phyloP scores from a whole-genome alignment of 2,329 filamentous ascomycete genomes.

The Diplodia scrobiculata region DNA sequence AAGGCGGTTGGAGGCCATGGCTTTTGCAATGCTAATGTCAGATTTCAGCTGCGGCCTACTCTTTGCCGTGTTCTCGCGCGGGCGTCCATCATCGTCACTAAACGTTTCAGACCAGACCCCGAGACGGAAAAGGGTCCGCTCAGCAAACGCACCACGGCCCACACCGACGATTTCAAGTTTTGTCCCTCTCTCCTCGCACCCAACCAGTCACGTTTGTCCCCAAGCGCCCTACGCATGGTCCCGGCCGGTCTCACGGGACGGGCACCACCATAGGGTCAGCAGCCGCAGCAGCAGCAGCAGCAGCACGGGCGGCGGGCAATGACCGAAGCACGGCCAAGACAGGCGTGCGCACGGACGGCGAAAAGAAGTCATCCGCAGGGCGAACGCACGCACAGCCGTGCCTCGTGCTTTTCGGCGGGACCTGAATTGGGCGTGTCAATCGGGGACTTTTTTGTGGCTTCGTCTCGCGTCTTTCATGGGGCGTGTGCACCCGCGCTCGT shows the following conservation, averaged over 20 bases:
- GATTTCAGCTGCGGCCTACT: background rate
- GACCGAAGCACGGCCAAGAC: background rate
- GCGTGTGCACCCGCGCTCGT: background rate
- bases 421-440: slow-evolving; percentile 6
- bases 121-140: background rate
- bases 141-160: background rate
- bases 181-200: background rate
- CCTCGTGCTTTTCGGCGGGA: slow-evolving; percentile 13
- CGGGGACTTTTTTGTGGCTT: slow-evolving; percentile 16
- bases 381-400: background rate
- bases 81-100: background rate
- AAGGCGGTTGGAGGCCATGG: background rate
- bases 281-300: background rate
- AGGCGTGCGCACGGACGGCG: background rate
- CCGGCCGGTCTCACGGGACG: too few species aligned
- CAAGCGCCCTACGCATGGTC: background rate
- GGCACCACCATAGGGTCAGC: background rate
- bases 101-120: background rate
- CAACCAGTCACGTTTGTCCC: background rate
- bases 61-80: background rate
- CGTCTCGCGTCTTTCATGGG: background rate
- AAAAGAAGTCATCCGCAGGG: background rate
- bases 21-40: background rate
- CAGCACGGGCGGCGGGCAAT: slow-evolving; percentile 6
- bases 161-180: background rate